Evolutionary conservation across 257 asterid species (phyloP), one percentile per base, ranked within the genome.

Genomic region (Solanum rostratum): DNA sequence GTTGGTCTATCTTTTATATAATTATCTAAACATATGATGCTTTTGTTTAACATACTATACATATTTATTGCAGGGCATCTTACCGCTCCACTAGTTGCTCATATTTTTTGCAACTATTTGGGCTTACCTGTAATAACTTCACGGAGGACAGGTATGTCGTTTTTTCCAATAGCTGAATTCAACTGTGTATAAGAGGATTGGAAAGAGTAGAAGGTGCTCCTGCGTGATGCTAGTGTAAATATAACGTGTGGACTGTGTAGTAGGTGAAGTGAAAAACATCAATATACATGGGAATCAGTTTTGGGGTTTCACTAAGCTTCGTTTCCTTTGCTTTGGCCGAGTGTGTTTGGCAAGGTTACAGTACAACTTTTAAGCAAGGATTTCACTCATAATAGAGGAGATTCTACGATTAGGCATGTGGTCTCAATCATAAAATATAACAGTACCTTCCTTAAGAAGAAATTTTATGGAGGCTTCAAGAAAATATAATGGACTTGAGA

Each of bases 21-120:
- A n/a, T 69, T n/a, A 27, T 73, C 73, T 15, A 16, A 8, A 33
- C 8, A 50, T 4, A 24, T 0, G 27, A 50, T 78, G 82, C 85
- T 88, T 86, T 24, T 49, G 62, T 46, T 27, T 78, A 10, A 78
- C 37, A 14, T 15, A 27, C 82, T 50, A 29, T 49, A 16, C 63
- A 16, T 78, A 30, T 84, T 54, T 33, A 68, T 80, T 83, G 84
- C 94, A 97, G 99, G 99, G 59, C 93, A 94, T 89, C 90, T 93
- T 66, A 54, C 90, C 68, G 93, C 97, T 88, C 98, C 99, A n/a
- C 86, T 97, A 46, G 87, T 92, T 50, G 97, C 98, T 83, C 99
- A 97, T 87, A 88, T 95, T 19, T 94, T 97, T 83, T 97, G 99
- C 93, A 97, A 97, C 91, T 91, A 90, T 70, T 90, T 95, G 98